Conservation (phyloP, 768 basidiomycete species). For the Phylloporus arenicola region DNA sequence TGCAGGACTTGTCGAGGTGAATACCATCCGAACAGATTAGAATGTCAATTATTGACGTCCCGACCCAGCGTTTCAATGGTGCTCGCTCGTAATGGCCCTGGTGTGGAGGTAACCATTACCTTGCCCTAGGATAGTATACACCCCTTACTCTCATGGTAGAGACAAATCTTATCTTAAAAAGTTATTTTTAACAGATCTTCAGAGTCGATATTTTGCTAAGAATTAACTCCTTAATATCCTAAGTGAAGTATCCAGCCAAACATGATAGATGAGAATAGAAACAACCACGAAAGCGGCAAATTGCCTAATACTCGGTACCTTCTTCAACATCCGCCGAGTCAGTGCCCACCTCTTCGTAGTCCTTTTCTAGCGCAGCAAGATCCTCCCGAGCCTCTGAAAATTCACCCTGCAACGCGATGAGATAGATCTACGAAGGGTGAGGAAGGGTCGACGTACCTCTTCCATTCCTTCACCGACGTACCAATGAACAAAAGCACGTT, state of each 20-base stretch:
- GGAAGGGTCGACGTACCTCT: slow-evolving; percentile 45
- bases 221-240: slow-evolving; percentile 8
- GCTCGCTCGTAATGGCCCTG: slow-evolving; percentile 25
- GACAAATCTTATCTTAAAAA: neutral
- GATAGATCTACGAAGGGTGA: slow-evolving; percentile 6
- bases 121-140: slow-evolving; percentile 5
- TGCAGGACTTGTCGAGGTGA: slow-evolving; percentile 67
- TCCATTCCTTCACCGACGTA: slow-evolving; percentile 99
- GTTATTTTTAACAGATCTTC: slow-evolving; percentile 1
- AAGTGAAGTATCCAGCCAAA: slow-evolving; percentile 4
- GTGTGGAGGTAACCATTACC: slow-evolving; percentile 35
- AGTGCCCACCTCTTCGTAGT: slow-evolving; percentile 85
- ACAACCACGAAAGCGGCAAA: neutral
- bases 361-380: slow-evolving; percentile 94
- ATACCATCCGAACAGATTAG: slow-evolving; percentile 4
- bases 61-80: slow-evolving; percentile 25
- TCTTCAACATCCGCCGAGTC: slow-evolving; percentile 72
- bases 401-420: slow-evolving; percentile 60
- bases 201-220: slow-evolving; percentile 4
- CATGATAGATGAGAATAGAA: neutral
- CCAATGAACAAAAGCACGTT: slow-evolving; percentile 89
- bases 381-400: slow-evolving; percentile 98
- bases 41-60: neutral
- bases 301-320: slow-evolving; percentile 44
- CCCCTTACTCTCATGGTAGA: neutral